A percentile compares a stretch with the other conserved stretches of the same genome.
phyloP scores from a whole-genome alignment of 345 rosid genomes.

The Balakata baccata region DNA sequence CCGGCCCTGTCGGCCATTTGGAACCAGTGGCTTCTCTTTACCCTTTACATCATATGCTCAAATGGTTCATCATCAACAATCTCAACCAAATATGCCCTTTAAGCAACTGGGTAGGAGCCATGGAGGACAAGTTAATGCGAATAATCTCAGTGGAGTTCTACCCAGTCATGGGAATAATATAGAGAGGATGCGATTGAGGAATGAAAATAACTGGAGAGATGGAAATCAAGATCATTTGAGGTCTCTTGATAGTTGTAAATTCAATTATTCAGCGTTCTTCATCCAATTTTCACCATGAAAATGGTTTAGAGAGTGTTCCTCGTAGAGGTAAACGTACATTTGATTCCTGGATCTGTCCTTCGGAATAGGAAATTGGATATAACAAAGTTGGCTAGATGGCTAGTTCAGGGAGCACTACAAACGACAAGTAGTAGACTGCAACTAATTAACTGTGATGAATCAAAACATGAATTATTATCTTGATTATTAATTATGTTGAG shows the following conservation, averaged over 20 bases:
- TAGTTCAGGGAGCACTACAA: neutral
- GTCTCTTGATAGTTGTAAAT: slow-evolving; percentile 37
- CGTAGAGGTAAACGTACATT: slow-evolving; percentile 48
- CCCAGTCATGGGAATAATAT: slow-evolving; percentile 1
- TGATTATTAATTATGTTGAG: slow-evolving; percentile 7
- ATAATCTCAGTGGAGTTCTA: slow-evolving; percentile 14
- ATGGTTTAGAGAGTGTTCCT: slow-evolving; percentile 46
- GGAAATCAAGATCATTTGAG: slow-evolving; percentile 27
- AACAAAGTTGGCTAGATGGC: neutral
- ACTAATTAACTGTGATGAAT: neutral
- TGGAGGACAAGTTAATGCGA: slow-evolving; percentile 28
- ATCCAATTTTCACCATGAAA: slow-evolving; percentile 53
- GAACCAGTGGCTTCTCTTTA: slow-evolving; percentile 39
- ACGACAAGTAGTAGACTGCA: neutral
- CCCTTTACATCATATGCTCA: slow-evolving; percentile 55
- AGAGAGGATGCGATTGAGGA: no score
- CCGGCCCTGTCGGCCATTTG: slow-evolving; percentile 5
- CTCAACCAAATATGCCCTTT: slow-evolving; percentile 21
- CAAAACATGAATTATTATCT: neutral
- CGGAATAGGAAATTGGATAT: slow-evolving; percentile 34
- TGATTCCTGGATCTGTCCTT: slow-evolving; percentile 74
- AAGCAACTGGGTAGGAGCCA: slow-evolving; percentile 38
- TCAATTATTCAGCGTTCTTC: slow-evolving; percentile 40
- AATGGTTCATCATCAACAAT: slow-evolving; percentile 40
- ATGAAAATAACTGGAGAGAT: no score